These are phyloP conservation scores for Ambrosia trifida DNA, from an alignment of 129 eudicot species.

Conservation along the genomic window DNA sequence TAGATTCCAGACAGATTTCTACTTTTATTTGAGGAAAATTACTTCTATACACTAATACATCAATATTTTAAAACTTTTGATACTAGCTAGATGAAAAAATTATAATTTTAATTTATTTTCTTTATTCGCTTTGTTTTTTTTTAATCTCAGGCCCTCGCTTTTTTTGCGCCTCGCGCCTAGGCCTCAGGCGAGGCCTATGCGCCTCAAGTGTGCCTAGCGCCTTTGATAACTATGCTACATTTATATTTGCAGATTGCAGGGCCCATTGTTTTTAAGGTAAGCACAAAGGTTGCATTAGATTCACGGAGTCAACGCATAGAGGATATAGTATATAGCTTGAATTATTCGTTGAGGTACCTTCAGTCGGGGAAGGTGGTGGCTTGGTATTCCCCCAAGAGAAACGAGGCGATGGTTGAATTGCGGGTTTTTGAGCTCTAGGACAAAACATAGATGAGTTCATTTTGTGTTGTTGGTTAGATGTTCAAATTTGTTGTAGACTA, in stretches of 20 bases:
- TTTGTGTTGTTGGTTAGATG: conserved; percentile 18
- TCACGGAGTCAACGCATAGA: conserved; percentile 54
- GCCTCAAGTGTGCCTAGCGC: too few relatives aligned
- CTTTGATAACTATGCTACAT: too few relatives aligned
- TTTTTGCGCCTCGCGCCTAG: too few relatives aligned
- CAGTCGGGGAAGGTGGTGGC: conserved; percentile 88
- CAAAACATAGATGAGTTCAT: conserved; percentile 12
- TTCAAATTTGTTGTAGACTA: conserved; percentile 21
- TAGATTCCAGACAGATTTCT: too few relatives aligned
- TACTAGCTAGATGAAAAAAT: too few relatives aligned
- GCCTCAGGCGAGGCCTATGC: too few relatives aligned
- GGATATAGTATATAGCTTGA: conserved; percentile 77
- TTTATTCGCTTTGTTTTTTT: too few relatives aligned
- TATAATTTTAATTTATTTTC: too few relatives aligned
- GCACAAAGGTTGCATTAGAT: conserved; percentile 53
- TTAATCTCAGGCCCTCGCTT: too few relatives aligned
- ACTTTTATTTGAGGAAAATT: too few relatives aligned
- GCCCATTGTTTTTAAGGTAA: conserved; percentile 73
- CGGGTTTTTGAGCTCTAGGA: conserved; percentile 69
- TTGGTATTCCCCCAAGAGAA: conserved; percentile 92
- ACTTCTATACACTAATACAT: too few relatives aligned
- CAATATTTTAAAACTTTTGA: too few relatives aligned
- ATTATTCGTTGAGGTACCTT: conserved; percentile 55
- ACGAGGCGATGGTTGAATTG: conserved; percentile 89
- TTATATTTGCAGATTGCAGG: conserved; percentile 62